Evolutionary conservation across 2,329 filamentous ascomycete species (phyloP).

Genomic region (Eurotiales sp.): DNA sequence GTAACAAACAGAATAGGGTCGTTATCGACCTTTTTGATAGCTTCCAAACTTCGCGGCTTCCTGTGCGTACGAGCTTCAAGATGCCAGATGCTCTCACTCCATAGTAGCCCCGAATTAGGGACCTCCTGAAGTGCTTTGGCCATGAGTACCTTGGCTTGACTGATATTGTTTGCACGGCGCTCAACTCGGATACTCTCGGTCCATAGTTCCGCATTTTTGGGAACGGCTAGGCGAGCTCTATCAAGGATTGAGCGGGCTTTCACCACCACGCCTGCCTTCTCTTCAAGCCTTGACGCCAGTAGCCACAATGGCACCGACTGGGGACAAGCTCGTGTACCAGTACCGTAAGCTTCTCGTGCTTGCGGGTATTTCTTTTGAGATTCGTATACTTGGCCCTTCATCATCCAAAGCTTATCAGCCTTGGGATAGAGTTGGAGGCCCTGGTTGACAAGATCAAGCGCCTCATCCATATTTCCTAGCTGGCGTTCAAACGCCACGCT

Average conservation of each 20-base stretch:
- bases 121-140: constrained; percentile 89
- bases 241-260: constrained; percentile 94
- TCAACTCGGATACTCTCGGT: constrained; percentile 92
- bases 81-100: constrained; percentile 94
- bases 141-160: constrained; percentile 88
- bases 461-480: constrained; percentile 70
- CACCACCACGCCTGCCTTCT: constrained; percentile 75
- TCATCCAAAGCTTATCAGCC: constrained; percentile 91
- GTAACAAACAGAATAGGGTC: constrained; percentile 86
- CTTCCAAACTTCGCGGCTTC: constrained; percentile 85
- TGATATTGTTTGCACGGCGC: constrained; percentile 74
- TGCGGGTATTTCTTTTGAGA: constrained; percentile 72
- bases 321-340: constrained; percentile 82
- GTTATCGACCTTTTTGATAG: constrained; percentile 94
- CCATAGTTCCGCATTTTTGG: constrained; percentile 81
- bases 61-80: constrained; percentile 88
- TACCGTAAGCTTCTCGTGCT: constrained; percentile 83
- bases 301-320: constrained; percentile 86
- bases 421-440: constrained; percentile 82
- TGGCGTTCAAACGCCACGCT: constrained; percentile 90
- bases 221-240: constrained; percentile 79
- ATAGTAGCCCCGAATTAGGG: constrained; percentile 79
- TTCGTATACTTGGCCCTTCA: constrained; percentile 98
- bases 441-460: constrained; percentile 81
- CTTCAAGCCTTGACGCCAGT: constrained; percentile 82